Evolutionary conservation across 768 basidiomycete species (phyloP).

Genomic region (Kwoniella botswanensis): DNA sequence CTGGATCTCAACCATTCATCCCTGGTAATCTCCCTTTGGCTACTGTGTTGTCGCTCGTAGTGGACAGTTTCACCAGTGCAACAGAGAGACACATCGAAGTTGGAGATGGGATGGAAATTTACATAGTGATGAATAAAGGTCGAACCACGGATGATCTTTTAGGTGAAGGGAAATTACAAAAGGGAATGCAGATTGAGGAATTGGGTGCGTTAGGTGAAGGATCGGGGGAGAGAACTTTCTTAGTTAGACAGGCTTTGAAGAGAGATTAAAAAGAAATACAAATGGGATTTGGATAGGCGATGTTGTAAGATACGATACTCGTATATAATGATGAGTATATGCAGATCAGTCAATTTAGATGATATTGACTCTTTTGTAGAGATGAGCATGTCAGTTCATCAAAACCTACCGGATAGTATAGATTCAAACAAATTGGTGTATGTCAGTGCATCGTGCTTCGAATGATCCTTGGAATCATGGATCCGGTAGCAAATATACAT

Average conservation of each 20-base stretch:
- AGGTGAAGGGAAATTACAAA: conserved; percentile 38
- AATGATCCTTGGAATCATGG: no score
- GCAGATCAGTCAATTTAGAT: not conserved
- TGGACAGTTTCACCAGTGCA: conserved; percentile 94
- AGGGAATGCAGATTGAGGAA: conserved; percentile 52
- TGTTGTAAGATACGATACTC: conserved; percentile 5
- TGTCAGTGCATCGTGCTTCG: no score
- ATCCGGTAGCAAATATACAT: no score
- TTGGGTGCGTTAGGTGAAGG: conserved; percentile 46
- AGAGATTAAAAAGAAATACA: conserved; percentile 42
- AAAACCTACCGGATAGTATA: no score
- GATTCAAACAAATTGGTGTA: no score
- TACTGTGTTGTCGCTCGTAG: conserved; percentile 81
- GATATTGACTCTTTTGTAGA: not conserved
- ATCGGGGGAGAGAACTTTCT: conserved; percentile 44
- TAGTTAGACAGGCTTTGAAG: conserved; percentile 45
- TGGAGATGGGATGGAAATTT: conserved; percentile 93
- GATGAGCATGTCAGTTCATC: no score
- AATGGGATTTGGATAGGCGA: not conserved
- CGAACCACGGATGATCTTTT: conserved; percentile 64
- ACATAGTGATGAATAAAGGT: conserved; percentile 76
- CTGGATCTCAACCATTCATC: conserved; percentile 67
- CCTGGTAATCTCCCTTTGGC: conserved; percentile 80
- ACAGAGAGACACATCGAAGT: conserved; percentile 99
- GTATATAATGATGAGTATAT: not conserved